Evolutionary conservation across 805 yeast species (phyloP).

Genomic region (Candida nitratophila): DNA sequence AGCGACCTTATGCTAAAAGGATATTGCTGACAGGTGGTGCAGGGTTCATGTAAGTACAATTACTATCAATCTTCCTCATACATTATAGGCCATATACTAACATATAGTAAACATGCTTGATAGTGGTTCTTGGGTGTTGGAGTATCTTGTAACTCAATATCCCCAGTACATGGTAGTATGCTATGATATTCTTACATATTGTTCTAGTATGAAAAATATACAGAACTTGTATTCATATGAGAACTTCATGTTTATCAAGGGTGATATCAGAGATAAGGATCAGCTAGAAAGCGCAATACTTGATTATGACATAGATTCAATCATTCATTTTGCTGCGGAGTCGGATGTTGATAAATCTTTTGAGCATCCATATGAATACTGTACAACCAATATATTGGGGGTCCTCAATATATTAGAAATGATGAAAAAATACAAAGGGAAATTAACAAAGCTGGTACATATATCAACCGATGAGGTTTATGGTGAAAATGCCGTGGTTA

Average conservation of each 20-base stretch:
- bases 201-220: conserved; percentile 28
- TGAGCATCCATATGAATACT: conserved; percentile 33
- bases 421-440: conserved; percentile 13
- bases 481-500: conserved; percentile 32
- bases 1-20: not conserved
- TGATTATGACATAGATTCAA: conserved; percentile 20
- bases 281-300: conserved; percentile 15
- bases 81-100: not conserved
- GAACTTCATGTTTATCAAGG: conserved; percentile 20
- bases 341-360: conserved; percentile 49
- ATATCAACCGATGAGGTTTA: conserved; percentile 57
- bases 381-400: conserved; percentile 37
- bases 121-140: conserved; percentile 38
- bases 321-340: conserved; percentile 51
- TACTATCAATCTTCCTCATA: not conserved
- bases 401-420: conserved; percentile 41
- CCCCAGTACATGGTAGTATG: conserved; percentile 31
- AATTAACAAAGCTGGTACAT: conserved; percentile 29
- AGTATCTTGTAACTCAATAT: conserved; percentile 23
- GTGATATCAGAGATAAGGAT: conserved; percentile 29
- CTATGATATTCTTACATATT: conserved; percentile 41
- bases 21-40: conserved; percentile 50
- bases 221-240: too few relatives aligned
- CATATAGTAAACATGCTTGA: too few relatives aligned
- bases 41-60: conserved; percentile 35